Base-by-base conservation (phyloP, 2,329 filamentous ascomycete species). In the Ustulina deusta region DNA sequence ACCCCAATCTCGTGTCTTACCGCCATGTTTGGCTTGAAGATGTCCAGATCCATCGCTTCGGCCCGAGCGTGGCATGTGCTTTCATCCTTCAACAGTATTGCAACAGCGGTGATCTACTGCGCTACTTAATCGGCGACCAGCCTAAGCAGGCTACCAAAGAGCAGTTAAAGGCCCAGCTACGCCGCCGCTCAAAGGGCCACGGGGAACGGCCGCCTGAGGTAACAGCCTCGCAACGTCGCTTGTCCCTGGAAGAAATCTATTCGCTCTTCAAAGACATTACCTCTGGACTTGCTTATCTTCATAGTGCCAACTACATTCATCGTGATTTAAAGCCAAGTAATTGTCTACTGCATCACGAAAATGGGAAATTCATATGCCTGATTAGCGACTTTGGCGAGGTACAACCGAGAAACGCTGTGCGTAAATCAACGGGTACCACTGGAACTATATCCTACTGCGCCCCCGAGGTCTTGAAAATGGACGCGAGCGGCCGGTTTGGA, bases 311-410 rank as follows among this genome's bases (percentile, higher is more conserved):
- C 72, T 99, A 97, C 78, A 97, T 99, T 32, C 96, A 99, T 77
- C 90, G 96, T 63, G 96, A 99, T 78, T 84, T 99, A 29, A 99
- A 99, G 79, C 96, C 96, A 1, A 96, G 92, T 78, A 99, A 99
- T 74, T 99, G 97, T 75, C 85, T 99, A 2, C 82, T 99, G 0
- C 94, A 98, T 76, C 87, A 87, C 36, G 91, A 90, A 68, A 91
- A 90, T 27, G 86, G 86, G 55, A 90, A 89, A 46, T 83, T 94
- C 11, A 88, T 87, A 60, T 97, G 97, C 54, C 84, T 99, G 17
- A 97, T 99, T 64, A 98, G 95, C 78, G 96, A 99, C 78, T 99
- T 99, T 81, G 96, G 97, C 46, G 96, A 99, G 79, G 95, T 98
- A 0, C 97, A 99, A 78, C 87, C 90, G 1, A 92, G 94, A 72